These are phyloP conservation scores for Coemansia umbellata DNA, from an alignment of 192 early-diverging fungal genomes.

Conservation along the genomic window DNA sequence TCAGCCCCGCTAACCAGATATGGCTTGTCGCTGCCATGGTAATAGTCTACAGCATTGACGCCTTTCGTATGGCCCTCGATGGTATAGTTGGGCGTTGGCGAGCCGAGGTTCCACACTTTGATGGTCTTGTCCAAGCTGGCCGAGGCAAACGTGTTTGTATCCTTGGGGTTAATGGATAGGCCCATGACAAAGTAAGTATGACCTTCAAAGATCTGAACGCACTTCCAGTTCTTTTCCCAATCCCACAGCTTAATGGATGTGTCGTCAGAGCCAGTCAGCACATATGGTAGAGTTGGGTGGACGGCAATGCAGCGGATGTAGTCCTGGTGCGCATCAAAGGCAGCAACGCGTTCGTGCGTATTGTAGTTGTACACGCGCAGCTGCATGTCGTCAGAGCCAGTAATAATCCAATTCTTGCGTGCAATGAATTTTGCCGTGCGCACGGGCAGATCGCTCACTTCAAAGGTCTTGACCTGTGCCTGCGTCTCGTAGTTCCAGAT, in stretches of 20 bases:
- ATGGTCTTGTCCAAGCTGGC: constrained; percentile 94
- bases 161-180: constrained; percentile 97
- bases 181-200: constrained; percentile 98
- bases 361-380: constrained; percentile 99
- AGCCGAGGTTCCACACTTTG: constrained; percentile 97
- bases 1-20: constrained; percentile 95
- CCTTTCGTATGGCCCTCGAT: constrained; percentile 97
- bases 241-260: constrained; percentile 98
- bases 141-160: constrained; percentile 97
- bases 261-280: constrained; percentile 94
- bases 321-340: constrained; percentile 95
- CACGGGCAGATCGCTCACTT: constrained; percentile 92
- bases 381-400: constrained; percentile 97
- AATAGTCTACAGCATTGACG: constrained; percentile 98
- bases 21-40: constrained; percentile 95
- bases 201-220: constrained; percentile 94
- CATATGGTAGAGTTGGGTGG: constrained; percentile 91
- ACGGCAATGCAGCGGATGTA: constrained; percentile 96
- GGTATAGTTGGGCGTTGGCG: constrained; percentile 90
- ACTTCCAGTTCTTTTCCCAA: constrained; percentile 99
- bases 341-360: constrained; percentile 94
- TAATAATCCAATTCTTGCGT: constrained; percentile 94
- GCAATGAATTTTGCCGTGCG: constrained; percentile 97
- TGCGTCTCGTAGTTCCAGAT: constrained; percentile 99
- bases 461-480: constrained; percentile 94